Conservation (phyloP, 2,329 filamentous ascomycete species). For the Calonectria montana region DNA sequence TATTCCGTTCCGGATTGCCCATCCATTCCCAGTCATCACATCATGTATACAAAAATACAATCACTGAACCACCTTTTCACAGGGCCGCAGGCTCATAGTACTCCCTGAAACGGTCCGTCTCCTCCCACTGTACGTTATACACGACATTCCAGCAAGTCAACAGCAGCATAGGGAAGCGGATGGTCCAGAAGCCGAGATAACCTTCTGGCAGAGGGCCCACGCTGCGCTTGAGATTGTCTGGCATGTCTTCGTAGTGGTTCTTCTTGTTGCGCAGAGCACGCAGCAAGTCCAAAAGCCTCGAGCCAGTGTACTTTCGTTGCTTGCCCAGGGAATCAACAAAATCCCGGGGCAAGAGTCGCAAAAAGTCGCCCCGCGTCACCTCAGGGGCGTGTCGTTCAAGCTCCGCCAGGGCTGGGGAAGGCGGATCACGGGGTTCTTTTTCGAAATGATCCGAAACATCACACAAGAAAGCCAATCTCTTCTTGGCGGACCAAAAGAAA, state of each 20-base stretch:
- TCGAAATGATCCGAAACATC: constrained; percentile 98
- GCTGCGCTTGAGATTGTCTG: constrained; percentile 74
- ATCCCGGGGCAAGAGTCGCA: constrained; percentile 78
- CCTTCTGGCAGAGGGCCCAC: constrained; percentile 83
- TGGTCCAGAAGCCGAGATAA: constrained; percentile 86
- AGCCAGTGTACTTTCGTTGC: constrained; percentile 93
- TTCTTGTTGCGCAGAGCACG: constrained; percentile 94
- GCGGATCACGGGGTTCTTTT: constrained; percentile 87
- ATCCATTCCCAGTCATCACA: neutral
- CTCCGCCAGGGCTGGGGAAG: constrained; percentile 73
- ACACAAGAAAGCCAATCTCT: constrained; percentile 91
- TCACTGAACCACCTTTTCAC: constrained; percentile 21
- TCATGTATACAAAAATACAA: neutral
- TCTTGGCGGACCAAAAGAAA: constrained; percentile 95
- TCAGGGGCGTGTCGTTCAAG: constrained; percentile 65
- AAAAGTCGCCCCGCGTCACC: constrained; percentile 78
- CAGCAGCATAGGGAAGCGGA: constrained; percentile 80
- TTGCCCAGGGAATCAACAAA: constrained; percentile 93
- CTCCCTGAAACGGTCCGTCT: constrained; percentile 74
- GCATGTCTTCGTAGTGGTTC: constrained; percentile 98
- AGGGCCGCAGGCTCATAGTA: constrained; percentile 70
- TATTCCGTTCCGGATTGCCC: neutral
- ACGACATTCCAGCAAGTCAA: constrained; percentile 84
- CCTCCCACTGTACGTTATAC: constrained; percentile 72
- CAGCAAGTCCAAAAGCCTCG: constrained; percentile 84